Evolutionary conservation across 1,284 basidiomycete genomes (phyloP), one percentile per base, ranked within the genome.

Genomic region (Heterobasidion irregulare): DNA sequence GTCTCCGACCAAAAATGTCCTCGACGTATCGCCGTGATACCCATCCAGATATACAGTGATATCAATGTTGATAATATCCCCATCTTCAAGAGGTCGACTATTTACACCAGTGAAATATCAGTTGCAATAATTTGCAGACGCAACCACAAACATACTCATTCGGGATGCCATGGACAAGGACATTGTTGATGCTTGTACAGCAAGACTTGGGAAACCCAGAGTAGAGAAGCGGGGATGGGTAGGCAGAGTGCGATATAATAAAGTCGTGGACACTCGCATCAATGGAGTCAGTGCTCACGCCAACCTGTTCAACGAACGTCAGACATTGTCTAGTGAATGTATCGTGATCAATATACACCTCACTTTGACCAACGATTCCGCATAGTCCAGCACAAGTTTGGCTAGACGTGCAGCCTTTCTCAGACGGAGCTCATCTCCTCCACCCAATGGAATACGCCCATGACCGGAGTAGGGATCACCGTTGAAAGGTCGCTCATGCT

Each of bases 171-270:
- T 95, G 92, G 43, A 79, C 80, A 50, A 92, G 78, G 49, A 93
- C 74, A 62, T 97, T 97, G 66, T 98, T 97, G 53, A 89, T 72
- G 63, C 88, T 89, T 16, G 93, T 96, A 65, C 93, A 95, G 63
- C 90, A 91, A 36, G 92, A 89, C 61, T 84, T 86, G 6, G 94
- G 93, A 65, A 87, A 96, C 8, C 84, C 85, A 32, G 78, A 75
- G 69, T 96, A 97, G 0, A 78, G 78, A 36, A 97, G 72, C 0
- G 94, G 92, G 2, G 92, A 94, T 0, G 94, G 94, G 66, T 97
- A 97, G 34, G 90, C 92, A n/a, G 75, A 76, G 57, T 77, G 73
- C 0, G 73, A 66, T 43, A 90, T 62, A 56, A 94, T 86, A 57
- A 80, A 84, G 10, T 85, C 75, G 59, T 94, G 92, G 35, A 94